phyloP scores from a whole-genome alignment of 371 early-diverging fungal genomes.

The Rhizopus sp. region DNA sequence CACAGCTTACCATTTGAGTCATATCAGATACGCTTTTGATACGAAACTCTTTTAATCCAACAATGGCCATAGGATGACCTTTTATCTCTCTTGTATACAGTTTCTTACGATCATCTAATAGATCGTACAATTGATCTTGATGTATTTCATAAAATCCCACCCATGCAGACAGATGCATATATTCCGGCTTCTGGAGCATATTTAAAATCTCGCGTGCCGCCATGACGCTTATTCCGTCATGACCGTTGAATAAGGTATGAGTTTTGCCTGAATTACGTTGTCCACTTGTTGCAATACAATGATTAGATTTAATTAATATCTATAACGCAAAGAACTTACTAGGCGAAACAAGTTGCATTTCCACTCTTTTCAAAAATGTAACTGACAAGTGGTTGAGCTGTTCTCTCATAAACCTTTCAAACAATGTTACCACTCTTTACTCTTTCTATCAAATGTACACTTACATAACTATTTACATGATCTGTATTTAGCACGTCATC shows the following conservation, averaged over 20 bases:
- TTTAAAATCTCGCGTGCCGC: slow-evolving; percentile 91
- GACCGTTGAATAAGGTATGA: slow-evolving; percentile 93
- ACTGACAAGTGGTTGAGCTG: slow-evolving; percentile 91
- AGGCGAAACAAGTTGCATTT: slow-evolving; percentile 98
- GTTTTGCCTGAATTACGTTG: slow-evolving; percentile 98
- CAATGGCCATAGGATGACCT: slow-evolving; percentile 87
- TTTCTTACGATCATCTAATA: slow-evolving; percentile 86
- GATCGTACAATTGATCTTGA: slow-evolving; percentile 92
- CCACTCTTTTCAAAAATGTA: slow-evolving; percentile 90
- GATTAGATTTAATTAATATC: too few species aligned
- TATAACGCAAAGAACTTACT: slow-evolving; percentile 53
- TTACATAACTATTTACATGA: too few species aligned
- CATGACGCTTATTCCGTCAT: slow-evolving; percentile 85
- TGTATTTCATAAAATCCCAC: slow-evolving; percentile 97
- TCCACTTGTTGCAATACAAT: slow-evolving; percentile 57
- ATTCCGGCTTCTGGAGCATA: slow-evolving; percentile 70
- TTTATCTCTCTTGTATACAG: slow-evolving; percentile 95
- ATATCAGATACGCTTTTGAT: slow-evolving; percentile 81
- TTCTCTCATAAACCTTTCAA: slow-evolving; percentile 76
- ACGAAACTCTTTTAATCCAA: slow-evolving; percentile 82
- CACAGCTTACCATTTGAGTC: slow-evolving; percentile 91
- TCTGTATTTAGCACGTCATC: slow-evolving; percentile 93
- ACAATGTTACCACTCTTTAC: slow-evolving; percentile 58
- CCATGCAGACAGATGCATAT: slow-evolving; percentile 73
- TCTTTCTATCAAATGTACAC: too few species aligned